Evolutionary conservation across 768 basidiomycete species (phyloP).

Genomic region (Termitomyces titanicus): DNA sequence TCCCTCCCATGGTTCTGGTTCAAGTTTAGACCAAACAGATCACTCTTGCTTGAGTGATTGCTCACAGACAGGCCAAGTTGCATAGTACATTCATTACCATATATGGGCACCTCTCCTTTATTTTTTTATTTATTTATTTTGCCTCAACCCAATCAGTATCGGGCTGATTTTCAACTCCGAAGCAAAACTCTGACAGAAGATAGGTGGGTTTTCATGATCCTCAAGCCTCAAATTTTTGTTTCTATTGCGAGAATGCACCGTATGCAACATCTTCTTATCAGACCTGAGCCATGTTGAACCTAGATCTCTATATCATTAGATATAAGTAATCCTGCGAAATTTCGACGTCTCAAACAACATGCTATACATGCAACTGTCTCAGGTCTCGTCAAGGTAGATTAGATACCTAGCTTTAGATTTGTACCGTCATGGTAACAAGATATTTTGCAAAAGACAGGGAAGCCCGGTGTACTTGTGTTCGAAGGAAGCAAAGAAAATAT

Average conservation of each 20-base stretch:
- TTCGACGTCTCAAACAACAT: slow-evolving; percentile 36
- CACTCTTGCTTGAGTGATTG: too few relatives aligned
- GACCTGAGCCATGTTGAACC: not conserved
- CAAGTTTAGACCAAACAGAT: too few relatives aligned
- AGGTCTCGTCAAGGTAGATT: slow-evolving; percentile 36
- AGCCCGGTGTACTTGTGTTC: slow-evolving; percentile 40
- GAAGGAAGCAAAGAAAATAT: slow-evolving; percentile 32
- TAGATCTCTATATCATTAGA: slow-evolving; percentile 19
- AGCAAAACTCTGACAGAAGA: too few relatives aligned
- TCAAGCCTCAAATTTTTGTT: slow-evolving; percentile 21
- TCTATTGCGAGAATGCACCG: slow-evolving; percentile 43
- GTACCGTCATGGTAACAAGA: too few relatives aligned
- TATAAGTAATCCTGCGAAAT: slow-evolving; percentile 37
- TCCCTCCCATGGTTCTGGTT: too few relatives aligned
- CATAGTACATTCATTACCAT: too few relatives aligned
- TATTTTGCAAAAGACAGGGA: slow-evolving; percentile 28
- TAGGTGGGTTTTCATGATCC: too few relatives aligned
- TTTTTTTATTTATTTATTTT: too few relatives aligned
- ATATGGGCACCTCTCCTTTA: too few relatives aligned
- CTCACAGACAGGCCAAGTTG: too few relatives aligned
- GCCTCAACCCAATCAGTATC: too few relatives aligned
- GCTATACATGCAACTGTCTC: slow-evolving; percentile 33
- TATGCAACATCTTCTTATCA: slow-evolving; percentile 16
- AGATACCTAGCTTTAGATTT: not conserved
- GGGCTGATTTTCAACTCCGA: too few relatives aligned